Percentiles rank a stretch among this genome's conserved stretches.
These are phyloP conservation scores for Moelleriella libera DNA, from an alignment of 2,329 filamentous ascomycete species.

Conservation along the genomic window DNA sequence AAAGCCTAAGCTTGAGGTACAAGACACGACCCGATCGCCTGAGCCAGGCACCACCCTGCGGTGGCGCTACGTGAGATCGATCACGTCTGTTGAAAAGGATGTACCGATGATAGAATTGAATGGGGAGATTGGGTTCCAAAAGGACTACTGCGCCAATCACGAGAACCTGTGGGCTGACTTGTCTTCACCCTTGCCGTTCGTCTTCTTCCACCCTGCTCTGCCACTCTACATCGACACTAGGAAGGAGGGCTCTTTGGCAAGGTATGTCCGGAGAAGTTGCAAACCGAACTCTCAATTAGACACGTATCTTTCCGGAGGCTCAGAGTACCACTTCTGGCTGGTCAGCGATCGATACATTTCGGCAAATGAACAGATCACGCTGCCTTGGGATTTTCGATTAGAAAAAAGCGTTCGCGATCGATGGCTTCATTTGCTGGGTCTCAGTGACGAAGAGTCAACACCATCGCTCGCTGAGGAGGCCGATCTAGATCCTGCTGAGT, in stretches of 20 bases:
- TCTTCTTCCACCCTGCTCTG: conserved; percentile 77
- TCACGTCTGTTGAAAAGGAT: conserved; percentile 39
- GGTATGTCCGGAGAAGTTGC: conserved; percentile 88
- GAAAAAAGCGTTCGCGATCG: conserved; percentile 38
- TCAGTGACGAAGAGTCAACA: conserved; percentile 43
- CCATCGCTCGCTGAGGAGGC: conserved; percentile 30
- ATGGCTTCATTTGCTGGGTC: conserved; percentile 44
- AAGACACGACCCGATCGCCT: conserved; percentile 25
- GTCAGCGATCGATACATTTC: conserved; percentile 67
- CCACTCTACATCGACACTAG: conserved; percentile 90
- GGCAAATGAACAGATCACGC: conserved; percentile 47
- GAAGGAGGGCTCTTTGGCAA: conserved; percentile 69
- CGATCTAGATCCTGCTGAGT: conserved; percentile 45
- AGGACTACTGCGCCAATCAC: conserved; percentile 53
- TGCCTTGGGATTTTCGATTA: conserved; percentile 53
- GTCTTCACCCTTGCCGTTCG: conserved; percentile 53
- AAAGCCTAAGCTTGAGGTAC: conserved; percentile 32
- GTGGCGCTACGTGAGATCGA: conserved; percentile 52
- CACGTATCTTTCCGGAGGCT: conserved; percentile 64
- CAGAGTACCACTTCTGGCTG: conserved; percentile 86
- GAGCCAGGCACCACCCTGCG: conserved; percentile 32
- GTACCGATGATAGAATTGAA: conserved; percentile 57
- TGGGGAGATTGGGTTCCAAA: conserved; percentile 60
- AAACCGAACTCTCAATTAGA: conserved; percentile 79
- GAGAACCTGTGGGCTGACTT: conserved; percentile 56